A percentile compares a stretch with the other conserved stretches of the same genome.
Evolutionary conservation across 1,284 basidiomycete species (phyloP).

Genomic region (Mycosarcoma maydis): DNA sequence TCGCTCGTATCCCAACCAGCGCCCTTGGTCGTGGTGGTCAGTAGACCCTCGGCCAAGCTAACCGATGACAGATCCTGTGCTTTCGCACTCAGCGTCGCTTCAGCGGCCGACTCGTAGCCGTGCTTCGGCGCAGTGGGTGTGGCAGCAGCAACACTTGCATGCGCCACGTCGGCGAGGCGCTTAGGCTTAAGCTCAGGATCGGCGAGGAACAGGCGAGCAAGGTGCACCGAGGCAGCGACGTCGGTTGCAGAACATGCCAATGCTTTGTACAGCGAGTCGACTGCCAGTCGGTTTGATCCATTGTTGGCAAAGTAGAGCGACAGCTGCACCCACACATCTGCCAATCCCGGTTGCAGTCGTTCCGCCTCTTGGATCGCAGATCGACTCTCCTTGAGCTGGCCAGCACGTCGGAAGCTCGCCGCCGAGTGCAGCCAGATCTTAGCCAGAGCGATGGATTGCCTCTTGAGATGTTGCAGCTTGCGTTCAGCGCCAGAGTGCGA

Average conservation of each 20-base stretch:
- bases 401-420: constrained; percentile 87
- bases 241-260: constrained; percentile 55
- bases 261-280: constrained; percentile 65
- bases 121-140: constrained; percentile 1
- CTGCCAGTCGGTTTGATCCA: constrained; percentile 40
- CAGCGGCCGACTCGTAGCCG: constrained; percentile 31
- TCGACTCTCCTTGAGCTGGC: constrained; percentile 86
- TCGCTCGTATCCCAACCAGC: constrained; percentile 59
- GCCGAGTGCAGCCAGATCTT: constrained; percentile 93
- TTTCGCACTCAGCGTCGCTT: constrained; percentile 37
- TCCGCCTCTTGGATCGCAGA: constrained; percentile 96
- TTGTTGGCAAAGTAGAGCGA: constrained; percentile 51
- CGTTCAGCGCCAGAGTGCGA: constrained; percentile 29
- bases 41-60: constrained; percentile 60
- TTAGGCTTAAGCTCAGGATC: constrained; percentile 45
- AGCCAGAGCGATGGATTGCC: constrained; percentile 71
- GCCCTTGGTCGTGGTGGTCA: constrained; percentile 53
- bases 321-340: constrained; percentile 89
- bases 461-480: constrained; percentile 27
- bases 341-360: constrained; percentile 82
- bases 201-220: constrained; percentile 59
- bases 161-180: constrained; percentile 1
- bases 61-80: constrained; percentile 52
- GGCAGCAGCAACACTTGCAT: background rate
- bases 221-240: constrained; percentile 60